These are phyloP conservation scores for Malus hybrid DNA, from an alignment of 331 rosid genomes.

Conservation along the genomic window DNA sequence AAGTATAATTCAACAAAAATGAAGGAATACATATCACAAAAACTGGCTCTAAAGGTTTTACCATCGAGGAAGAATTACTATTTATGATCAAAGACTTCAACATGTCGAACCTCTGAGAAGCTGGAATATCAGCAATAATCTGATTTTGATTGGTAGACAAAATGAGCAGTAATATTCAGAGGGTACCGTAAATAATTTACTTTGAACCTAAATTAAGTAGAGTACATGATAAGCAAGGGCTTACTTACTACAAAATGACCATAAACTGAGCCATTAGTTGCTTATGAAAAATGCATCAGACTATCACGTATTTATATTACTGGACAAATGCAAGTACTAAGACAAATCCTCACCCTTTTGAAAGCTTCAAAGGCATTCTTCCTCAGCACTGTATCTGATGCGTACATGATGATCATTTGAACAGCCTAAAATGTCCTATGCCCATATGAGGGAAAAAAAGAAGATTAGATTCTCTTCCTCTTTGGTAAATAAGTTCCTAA, in stretches of 20 bases:
- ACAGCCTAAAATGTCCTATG: conserved; percentile 58
- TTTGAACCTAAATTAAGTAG: not conserved
- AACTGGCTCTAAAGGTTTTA: conserved; percentile 27
- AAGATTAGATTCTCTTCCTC: not conserved
- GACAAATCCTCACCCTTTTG: conserved; percentile 49
- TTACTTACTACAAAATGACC: not conserved
- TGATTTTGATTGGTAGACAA: conserved; percentile 29
- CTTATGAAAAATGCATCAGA: not conserved
- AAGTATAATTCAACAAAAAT: not conserved
- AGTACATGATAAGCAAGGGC: not conserved
- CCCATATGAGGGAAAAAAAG: conserved; percentile 7
- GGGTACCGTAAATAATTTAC: not conserved
- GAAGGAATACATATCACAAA: not conserved
- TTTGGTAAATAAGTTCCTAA: not conserved
- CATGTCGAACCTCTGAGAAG: conserved; percentile 63
- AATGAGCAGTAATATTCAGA: not conserved
- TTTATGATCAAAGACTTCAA: conserved; percentile 58
- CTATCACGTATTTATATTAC: not conserved
- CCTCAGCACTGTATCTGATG: conserved; percentile 52
- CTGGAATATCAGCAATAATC: conserved; percentile 71
- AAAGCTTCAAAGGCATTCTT: conserved; percentile 57
- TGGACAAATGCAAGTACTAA: conserved; percentile 1
- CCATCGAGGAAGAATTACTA: conserved; percentile 82
- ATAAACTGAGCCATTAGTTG: not conserved
- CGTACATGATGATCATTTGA: conserved; percentile 55